Evolutionary conservation across 805 yeast genomes (phyloP), one percentile per base, ranked within the genome.

Genomic region (Aciculoconidium aculeatum): DNA sequence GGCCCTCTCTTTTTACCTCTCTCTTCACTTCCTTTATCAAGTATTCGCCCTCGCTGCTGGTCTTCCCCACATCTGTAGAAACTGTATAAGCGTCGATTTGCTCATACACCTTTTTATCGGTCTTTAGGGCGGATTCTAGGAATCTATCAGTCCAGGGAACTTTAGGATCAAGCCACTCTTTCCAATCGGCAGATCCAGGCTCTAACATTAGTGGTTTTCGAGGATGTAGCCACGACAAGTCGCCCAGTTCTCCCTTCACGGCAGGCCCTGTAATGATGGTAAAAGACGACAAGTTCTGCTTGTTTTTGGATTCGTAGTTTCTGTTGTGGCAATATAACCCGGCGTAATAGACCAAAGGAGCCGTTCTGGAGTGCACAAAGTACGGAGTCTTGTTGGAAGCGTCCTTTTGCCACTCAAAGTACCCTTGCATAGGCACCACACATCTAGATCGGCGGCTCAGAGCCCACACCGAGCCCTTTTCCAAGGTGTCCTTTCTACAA

Each of bases 231-330:
- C 86, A 79, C 23, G 60, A 53, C 38, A 87, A 39, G 25, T 70
- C 70, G 21, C 65, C 53, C 0, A 78, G 70, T 21, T 58, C 69
- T 1, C 38, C 41, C 26, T 42, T 40, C 1, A 25, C 16, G 0
- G 94, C 90, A 1, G 73, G 71, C 0, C 82, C 80, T 0, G 96
- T 88, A 1, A 85, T 65, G 1, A 88, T 74, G 0, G 94, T 75
- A 42, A 70, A 86, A 1, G 64, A 44, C 1, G 80, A 69, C 22
- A 63, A 55, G 15, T 64, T 1, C 31, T 24, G 15, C 44, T 50
- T 27, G 39, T 35, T 7, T 10, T 42, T 37, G 19, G 39, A 43
- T 10, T 36, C 41, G 37, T 49, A 62, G 36, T 58, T 42, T 4
- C 23, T 17, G 37, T 62, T 64, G 44, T 63, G 68, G 7, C 61